phyloP scores from a whole-genome alignment of 169 alveolate species.

The Babesia bigemina region DNA sequence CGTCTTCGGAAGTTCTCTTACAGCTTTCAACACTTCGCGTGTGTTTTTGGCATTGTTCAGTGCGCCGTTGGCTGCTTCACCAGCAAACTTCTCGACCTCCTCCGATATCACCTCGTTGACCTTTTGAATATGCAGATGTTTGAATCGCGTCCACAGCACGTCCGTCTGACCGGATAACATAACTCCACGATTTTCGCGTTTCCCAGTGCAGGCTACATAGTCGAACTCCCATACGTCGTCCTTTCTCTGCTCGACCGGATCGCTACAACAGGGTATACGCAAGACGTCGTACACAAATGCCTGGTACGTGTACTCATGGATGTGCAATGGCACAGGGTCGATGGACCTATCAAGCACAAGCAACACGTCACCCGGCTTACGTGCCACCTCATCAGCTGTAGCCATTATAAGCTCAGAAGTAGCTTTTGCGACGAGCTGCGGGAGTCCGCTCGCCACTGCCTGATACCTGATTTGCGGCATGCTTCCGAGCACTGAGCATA shows the following conservation, averaged over 20 bases:
- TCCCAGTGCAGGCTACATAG: slow-evolving; percentile 64
- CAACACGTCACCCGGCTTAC: slow-evolving; percentile 45
- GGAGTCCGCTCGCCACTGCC: slow-evolving; percentile 24
- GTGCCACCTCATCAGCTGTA: slow-evolving; percentile 12
- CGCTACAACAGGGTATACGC: slow-evolving; percentile 48
- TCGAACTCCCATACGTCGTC: slow-evolving; percentile 65
- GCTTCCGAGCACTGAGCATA: slow-evolving; percentile 30
- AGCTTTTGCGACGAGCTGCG: slow-evolving; percentile 37
- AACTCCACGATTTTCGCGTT: slow-evolving; percentile 63
- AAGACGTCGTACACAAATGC: slow-evolving; percentile 81
- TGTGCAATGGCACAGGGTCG: slow-evolving; percentile 75
- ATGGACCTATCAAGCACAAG: slow-evolving; percentile 76
- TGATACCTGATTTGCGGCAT: slow-evolving; percentile 45
- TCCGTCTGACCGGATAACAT: slow-evolving; percentile 73
- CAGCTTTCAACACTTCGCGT: slow-evolving; percentile 57
- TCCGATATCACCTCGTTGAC: slow-evolving; percentile 78
- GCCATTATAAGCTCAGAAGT: slow-evolving; percentile 12
- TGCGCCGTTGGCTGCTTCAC: slow-evolving; percentile 40
- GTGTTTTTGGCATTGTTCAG: slow-evolving; percentile 48
- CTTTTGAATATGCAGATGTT: slow-evolving; percentile 80
- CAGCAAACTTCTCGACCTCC: slow-evolving; percentile 75
- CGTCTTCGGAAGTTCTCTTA: slow-evolving; percentile 76
- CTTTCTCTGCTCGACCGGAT: slow-evolving; percentile 20
- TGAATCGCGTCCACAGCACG: slow-evolving; percentile 72
- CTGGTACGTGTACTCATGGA: slow-evolving; percentile 84